A percentile compares a stretch with the other conserved stretches of the same genome.
Evolutionary conservation across 192 early-diverging fungal species (phyloP).

Genomic region (Backusella parvicylindrica): DNA sequence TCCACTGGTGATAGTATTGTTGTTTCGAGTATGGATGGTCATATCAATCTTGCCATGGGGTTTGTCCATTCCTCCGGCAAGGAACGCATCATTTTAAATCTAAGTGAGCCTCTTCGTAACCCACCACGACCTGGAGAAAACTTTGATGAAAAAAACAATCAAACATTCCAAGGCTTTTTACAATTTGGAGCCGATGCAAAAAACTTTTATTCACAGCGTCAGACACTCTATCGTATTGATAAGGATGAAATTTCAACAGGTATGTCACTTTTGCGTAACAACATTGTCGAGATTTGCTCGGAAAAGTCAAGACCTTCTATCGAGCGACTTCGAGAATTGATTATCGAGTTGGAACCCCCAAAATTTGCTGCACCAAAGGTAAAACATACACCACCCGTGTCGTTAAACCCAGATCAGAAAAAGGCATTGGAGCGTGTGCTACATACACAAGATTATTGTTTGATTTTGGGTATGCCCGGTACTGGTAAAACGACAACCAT

Average conservation of each 20-base stretch:
- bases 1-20: constrained; percentile 76
- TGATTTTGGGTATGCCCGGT: constrained; percentile 96
- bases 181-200: constrained; percentile 29
- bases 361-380: constrained; percentile 37
- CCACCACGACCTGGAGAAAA: constrained; percentile 31
- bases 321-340: constrained; percentile 46
- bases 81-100: not conserved
- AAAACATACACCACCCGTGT: not conserved
- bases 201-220: constrained; percentile 13
- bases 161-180: constrained; percentile 45
- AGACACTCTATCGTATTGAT: constrained; percentile 66
- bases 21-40: constrained; percentile 70
- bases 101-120: constrained; percentile 4
- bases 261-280: constrained; percentile 66
- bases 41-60: constrained; percentile 75
- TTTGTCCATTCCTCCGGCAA: constrained; percentile 60
- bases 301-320: constrained; percentile 42
- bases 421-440: constrained; percentile 70
- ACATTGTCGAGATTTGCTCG: constrained; percentile 63
- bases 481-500: constrained; percentile 96
- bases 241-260: constrained; percentile 77
- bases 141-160: constrained; percentile 58
- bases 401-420: constrained; percentile 75
- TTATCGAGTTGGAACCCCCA: constrained; percentile 81
- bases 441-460: constrained; percentile 75